Conservation (phyloP, 129 eudicot genomes). For the Dittrichia graveolens region DNA sequence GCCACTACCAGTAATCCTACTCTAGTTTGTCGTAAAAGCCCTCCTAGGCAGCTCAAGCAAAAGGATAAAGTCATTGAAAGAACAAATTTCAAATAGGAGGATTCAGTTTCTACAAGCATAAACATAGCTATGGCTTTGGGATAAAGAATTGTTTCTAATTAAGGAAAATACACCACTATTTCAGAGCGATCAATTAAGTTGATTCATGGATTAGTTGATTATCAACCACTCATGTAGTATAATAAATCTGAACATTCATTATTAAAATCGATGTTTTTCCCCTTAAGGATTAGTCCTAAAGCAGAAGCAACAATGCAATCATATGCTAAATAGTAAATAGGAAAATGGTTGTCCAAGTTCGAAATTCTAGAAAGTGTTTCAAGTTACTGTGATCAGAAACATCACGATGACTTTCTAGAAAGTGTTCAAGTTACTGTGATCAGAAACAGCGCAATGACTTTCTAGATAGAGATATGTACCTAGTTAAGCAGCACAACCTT, state of each 20-base stretch:
- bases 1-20: background rate
- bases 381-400: background rate
- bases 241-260: no score
- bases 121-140: background rate
- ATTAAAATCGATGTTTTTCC: background rate
- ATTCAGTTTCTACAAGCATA: background rate
- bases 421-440: no score
- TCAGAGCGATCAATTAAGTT: background rate
- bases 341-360: background rate
- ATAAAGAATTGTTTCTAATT: background rate
- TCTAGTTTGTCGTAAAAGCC: background rate
- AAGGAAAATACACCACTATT: background rate
- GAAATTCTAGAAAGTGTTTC: background rate
- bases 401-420: background rate
- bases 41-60: background rate
- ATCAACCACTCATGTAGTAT: no score
- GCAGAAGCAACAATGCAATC: background rate
- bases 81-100: background rate
- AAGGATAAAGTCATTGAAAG: background rate
- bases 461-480: background rate
- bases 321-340: no score
- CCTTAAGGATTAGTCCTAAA: background rate
- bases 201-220: background rate
- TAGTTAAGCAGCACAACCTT: background rate
- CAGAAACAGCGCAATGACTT: background rate